These are phyloP conservation scores for Oryza meyeriana DNA, from an alignment of 176 grass and related monocot species.

Conservation along the genomic window DNA sequence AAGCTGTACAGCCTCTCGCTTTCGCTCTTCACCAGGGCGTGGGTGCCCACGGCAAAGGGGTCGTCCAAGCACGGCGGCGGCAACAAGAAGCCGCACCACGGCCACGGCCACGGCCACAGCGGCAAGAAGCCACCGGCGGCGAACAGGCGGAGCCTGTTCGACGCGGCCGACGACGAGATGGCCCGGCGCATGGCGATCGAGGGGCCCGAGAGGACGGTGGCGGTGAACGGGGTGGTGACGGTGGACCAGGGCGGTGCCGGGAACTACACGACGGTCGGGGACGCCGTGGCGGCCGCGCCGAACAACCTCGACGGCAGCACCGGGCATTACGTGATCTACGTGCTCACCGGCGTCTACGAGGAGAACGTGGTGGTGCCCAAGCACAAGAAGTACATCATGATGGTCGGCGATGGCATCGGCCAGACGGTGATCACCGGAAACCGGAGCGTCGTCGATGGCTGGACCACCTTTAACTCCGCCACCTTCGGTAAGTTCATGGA, in stretches of 20 bases:
- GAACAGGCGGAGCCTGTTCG: slow-evolving; percentile 38
- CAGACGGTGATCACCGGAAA: slow-evolving; percentile 80
- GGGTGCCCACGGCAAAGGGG: slow-evolving; percentile 50
- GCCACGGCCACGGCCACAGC: slow-evolving; percentile 1
- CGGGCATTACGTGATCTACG: slow-evolving; percentile 81
- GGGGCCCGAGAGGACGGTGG: slow-evolving; percentile 40
- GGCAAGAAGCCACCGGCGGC: slow-evolving; percentile 6
- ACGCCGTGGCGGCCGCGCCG: slow-evolving; percentile 61
- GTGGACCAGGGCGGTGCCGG: slow-evolving; percentile 59
- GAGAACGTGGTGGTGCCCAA: slow-evolving; percentile 75
- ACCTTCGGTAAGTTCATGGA: slow-evolving; percentile 58
- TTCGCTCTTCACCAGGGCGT: slow-evolving; percentile 78
- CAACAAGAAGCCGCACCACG: slow-evolving; percentile 6
- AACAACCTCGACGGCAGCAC: slow-evolving; percentile 52
- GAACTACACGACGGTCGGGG: slow-evolving; percentile 60
- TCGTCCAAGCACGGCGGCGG: neutral
- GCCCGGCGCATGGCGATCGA: slow-evolving; percentile 34
- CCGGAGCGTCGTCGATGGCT: slow-evolving; percentile 54
- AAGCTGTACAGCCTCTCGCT: slow-evolving; percentile 84
- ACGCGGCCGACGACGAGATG: slow-evolving; percentile 38
- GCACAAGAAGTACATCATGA: slow-evolving; percentile 79
- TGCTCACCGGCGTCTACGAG: slow-evolving; percentile 68
- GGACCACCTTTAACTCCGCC: slow-evolving; percentile 87
- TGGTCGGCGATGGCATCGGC: slow-evolving; percentile 74
- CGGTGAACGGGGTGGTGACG: slow-evolving; percentile 42